These are phyloP conservation scores for Triticum aestivum DNA, from an alignment of 176 grass and related monocot species.

Conservation along the genomic window DNA sequence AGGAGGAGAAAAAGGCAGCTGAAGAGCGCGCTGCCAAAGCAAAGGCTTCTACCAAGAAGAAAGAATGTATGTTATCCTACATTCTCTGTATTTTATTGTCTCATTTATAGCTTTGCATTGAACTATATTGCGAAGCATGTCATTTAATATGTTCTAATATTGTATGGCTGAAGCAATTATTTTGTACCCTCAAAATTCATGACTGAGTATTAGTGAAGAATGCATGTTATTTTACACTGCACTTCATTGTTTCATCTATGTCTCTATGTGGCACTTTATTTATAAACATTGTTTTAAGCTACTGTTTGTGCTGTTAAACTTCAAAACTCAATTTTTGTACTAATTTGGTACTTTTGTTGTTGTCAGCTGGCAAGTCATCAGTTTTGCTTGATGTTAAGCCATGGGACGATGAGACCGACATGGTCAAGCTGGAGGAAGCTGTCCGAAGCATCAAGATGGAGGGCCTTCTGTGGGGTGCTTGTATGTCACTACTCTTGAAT, in stretches of 20 bases:
- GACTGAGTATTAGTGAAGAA: background rate
- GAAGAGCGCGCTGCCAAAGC: slow-evolving; percentile 58
- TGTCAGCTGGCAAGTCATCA: slow-evolving; percentile 77
- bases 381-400: slow-evolving; percentile 92
- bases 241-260: background rate
- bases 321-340: background rate
- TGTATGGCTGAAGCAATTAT: background rate
- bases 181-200: background rate
- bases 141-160: background rate
- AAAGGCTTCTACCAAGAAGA: slow-evolving; percentile 88
- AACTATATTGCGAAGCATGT: background rate
- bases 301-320: background rate
- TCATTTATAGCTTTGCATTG: background rate
- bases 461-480: slow-evolving; percentile 90
- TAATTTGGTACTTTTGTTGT: background rate
- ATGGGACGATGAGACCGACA: slow-evolving; percentile 96
- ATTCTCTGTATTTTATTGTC: background rate
- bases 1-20: slow-evolving; percentile 89
- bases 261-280: background rate
- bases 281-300: background rate
- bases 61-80: slow-evolving; percentile 58
- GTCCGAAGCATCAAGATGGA: slow-evolving; percentile 86
- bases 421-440: slow-evolving; percentile 87
- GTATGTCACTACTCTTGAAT: slow-evolving; percentile 46
- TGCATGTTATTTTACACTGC: background rate